Evolutionary conservation across 2,329 filamentous ascomycete species (phyloP).

Genomic region (Fusarium chaquense): DNA sequence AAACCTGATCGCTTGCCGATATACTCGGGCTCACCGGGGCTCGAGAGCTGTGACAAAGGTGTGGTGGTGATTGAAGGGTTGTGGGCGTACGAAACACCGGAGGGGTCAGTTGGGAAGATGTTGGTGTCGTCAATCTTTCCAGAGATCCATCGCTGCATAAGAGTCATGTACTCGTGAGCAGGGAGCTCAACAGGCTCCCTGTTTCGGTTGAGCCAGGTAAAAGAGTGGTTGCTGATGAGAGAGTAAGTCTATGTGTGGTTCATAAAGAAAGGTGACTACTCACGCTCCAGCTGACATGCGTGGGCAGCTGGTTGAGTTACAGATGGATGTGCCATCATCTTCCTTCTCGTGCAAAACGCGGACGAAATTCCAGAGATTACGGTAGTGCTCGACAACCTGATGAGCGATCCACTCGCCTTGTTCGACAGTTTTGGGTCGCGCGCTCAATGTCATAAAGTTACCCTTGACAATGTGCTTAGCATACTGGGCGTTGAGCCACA

Average conservation of each 20-base stretch:
- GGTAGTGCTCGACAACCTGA: conserved; percentile 95
- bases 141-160: conserved; percentile 97
- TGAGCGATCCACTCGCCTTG: conserved; percentile 96
- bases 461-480: conserved; percentile 94
- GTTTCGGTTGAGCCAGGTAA: conserved; percentile 93
- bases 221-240: conserved; percentile 80
- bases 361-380: conserved; percentile 89
- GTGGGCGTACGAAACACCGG: conserved; percentile 74
- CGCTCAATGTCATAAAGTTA: conserved; percentile 98
- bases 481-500: conserved; percentile 79
- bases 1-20: conserved; percentile 94
- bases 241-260: conserved; percentile 21
- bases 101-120: conserved; percentile 90
- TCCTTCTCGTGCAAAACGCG: conserved; percentile 90
- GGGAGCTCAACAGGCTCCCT: conserved; percentile 91
- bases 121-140: conserved; percentile 91
- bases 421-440: conserved; percentile 92
- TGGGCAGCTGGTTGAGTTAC: conserved; percentile 86
- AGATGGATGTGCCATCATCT: conserved; percentile 80
- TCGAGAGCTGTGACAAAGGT: conserved; percentile 72
- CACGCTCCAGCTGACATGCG: conserved; percentile 96
- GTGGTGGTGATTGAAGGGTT: conserved; percentile 70
- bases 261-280: conserved; percentile 56
- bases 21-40: conserved; percentile 76
- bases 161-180: conserved; percentile 91